Conservation (phyloP, 306 rosid species). For the Carpinus viminea region DNA sequence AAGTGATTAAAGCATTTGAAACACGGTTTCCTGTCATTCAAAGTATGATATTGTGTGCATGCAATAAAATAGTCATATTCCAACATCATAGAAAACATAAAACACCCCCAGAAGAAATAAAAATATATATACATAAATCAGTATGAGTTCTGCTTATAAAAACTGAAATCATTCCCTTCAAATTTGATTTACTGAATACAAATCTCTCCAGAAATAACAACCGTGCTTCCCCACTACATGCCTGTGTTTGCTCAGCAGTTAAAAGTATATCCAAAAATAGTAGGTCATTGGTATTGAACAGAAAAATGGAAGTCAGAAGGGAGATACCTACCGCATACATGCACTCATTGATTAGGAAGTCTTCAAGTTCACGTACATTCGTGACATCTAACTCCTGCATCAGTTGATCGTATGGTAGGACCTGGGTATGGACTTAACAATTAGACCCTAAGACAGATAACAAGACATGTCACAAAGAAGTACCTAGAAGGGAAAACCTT, state of each 20-base stretch:
- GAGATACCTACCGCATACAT: constrained; percentile 84
- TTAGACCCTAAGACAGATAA: constrained; percentile 3
- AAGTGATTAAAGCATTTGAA: not conserved
- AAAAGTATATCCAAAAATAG: constrained; percentile 3
- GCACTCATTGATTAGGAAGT: constrained; percentile 96
- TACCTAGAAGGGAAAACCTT: not conserved
- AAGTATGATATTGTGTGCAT: not conserved
- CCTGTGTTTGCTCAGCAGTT: not conserved
- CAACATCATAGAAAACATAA: not conserved
- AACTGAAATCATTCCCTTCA: not conserved
- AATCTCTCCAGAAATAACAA: not conserved
- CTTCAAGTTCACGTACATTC: constrained; percentile 89
- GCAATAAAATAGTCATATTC: not conserved
- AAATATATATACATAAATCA: not conserved
- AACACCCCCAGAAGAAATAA: not conserved
- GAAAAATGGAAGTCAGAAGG: constrained; percentile 19
- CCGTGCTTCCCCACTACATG: not conserved
- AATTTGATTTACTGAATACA: not conserved
- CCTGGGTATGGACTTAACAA: constrained; percentile 42
- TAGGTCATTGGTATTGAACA: constrained; percentile 12
- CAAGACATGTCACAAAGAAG: constrained; percentile 2
- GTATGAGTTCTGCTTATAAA: not conserved
- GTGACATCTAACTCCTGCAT: constrained; percentile 90
- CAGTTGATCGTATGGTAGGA: constrained; percentile 80
- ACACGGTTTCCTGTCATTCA: not conserved